These are phyloP conservation scores for Arthroderma uncinatum DNA, from an alignment of 2,329 filamentous ascomycete genomes.

Conservation along the genomic window DNA sequence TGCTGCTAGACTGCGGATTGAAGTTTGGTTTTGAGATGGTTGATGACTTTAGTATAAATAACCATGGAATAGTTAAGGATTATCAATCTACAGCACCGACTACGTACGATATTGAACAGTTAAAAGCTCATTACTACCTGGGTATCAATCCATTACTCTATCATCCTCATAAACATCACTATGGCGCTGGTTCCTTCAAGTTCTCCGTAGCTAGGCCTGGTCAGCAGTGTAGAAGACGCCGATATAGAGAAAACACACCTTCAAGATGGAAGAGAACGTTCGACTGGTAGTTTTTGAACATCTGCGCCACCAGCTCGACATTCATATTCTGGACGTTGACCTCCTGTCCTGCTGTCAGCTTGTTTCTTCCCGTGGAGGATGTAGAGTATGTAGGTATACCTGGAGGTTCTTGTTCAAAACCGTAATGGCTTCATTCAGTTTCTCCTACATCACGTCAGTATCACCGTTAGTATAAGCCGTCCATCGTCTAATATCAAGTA, in stretches of 20 bases:
- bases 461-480: neutral
- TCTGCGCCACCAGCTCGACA: conserved; percentile 91
- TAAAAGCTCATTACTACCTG: neutral
- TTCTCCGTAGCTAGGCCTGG: conserved; percentile 10
- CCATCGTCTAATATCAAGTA: conserved; percentile 4
- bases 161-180: neutral
- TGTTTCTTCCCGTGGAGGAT: neutral
- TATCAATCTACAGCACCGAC: too few species aligned
- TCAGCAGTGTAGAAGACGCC: neutral
- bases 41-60: too few species aligned
- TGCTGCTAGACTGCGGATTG: neutral
- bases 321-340: conserved; percentile 99
- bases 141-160: neutral
- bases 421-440: conserved; percentile 87
- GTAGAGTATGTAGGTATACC: conserved; percentile 36
- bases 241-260: conserved; percentile 45
- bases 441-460: conserved; percentile 80
- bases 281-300: conserved; percentile 99
- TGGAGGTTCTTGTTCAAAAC: conserved; percentile 88
- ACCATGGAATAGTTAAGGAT: too few species aligned
- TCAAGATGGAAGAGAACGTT: conserved; percentile 96
- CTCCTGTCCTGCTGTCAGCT: conserved; percentile 47
- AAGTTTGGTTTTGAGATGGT: too few species aligned
- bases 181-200: conserved; percentile 11
- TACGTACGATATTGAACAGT: too few species aligned